Percentiles rank a stretch among this genome's conserved stretches.
Evolutionary conservation across 345 rosid species (phyloP).

Genomic region (Gossypium sturtianum): DNA sequence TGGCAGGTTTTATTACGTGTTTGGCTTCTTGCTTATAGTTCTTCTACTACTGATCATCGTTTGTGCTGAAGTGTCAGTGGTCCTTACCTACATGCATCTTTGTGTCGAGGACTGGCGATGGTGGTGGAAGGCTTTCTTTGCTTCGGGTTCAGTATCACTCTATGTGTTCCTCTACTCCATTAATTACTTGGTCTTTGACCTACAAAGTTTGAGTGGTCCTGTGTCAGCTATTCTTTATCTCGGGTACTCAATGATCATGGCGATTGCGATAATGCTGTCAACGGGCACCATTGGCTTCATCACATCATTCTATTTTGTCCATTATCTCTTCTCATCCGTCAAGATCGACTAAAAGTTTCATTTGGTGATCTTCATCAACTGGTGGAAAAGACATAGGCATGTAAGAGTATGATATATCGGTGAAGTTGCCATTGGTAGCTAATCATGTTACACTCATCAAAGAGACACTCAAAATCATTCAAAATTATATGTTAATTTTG

Average conservation of each 20-base stretch:
- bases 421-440: slow-evolving; percentile 13
- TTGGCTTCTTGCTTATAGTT: slow-evolving; percentile 68
- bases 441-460: slow-evolving; percentile 15
- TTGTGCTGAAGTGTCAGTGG: slow-evolving; percentile 78
- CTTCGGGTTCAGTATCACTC: slow-evolving; percentile 79
- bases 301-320: slow-evolving; percentile 66
- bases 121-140: slow-evolving; percentile 93
- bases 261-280: slow-evolving; percentile 70
- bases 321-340: slow-evolving; percentile 75
- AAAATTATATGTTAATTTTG: slow-evolving; percentile 9
- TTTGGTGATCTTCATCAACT: neutral
- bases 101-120: slow-evolving; percentile 85
- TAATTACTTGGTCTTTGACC: slow-evolving; percentile 70
- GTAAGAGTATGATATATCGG: slow-evolving; percentile 1
- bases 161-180: slow-evolving; percentile 70
- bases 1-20: slow-evolving; percentile 73
- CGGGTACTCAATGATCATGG: slow-evolving; percentile 71
- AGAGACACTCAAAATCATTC: slow-evolving; percentile 6
- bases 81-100: slow-evolving; percentile 78
- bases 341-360: slow-evolving; percentile 54
- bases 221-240: slow-evolving; percentile 69
- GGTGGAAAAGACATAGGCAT: slow-evolving; percentile 13
- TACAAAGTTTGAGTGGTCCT: slow-evolving; percentile 84
- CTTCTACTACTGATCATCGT: slow-evolving; percentile 54
- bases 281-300: slow-evolving; percentile 79